Conservation (phyloP, 108 stramenopile species). For the Nitzschia inconspicua region DNA sequence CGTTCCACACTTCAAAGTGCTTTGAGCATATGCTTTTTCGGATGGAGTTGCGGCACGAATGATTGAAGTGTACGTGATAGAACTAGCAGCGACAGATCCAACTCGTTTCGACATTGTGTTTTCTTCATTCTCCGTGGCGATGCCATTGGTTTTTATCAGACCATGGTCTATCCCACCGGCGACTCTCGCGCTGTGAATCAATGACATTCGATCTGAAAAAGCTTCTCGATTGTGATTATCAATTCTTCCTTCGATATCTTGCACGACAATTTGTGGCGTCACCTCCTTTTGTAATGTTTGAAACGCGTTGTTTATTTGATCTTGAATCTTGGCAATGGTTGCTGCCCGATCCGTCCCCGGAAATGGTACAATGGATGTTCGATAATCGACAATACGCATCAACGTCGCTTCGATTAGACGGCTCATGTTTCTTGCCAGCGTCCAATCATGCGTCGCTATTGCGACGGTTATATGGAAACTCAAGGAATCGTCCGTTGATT, state of each 20-base stretch:
- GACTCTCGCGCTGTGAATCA: not conserved
- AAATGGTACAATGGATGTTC: slow-evolving; percentile 23
- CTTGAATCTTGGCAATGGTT: slow-evolving; percentile 11
- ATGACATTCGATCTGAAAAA: slow-evolving; percentile 6
- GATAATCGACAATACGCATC: slow-evolving; percentile 28
- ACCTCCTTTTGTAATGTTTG: slow-evolving; percentile 20
- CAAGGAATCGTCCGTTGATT: slow-evolving; percentile 20
- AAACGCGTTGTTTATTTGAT: slow-evolving; percentile 27
- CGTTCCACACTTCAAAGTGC: no score
- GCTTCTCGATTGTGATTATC: slow-evolving; percentile 37
- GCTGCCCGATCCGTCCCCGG: not conserved
- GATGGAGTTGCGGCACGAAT: slow-evolving; percentile 55
- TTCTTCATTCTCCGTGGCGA: not conserved
- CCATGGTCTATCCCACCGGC: no score
- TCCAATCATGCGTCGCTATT: slow-evolving; percentile 87
- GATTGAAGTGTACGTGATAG: slow-evolving; percentile 24
- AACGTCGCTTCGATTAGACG: slow-evolving; percentile 23
- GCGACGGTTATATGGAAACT: slow-evolving; percentile 81
- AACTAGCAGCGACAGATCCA: slow-evolving; percentile 44
- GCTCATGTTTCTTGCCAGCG: slow-evolving; percentile 49
- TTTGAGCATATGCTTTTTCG: slow-evolving; percentile 26
- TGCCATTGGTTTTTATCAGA: slow-evolving; percentile 4
- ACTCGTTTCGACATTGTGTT: slow-evolving; percentile 6
- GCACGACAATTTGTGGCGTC: slow-evolving; percentile 25
- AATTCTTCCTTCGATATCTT: slow-evolving; percentile 21